Base-by-base conservation (phyloP, 768 basidiomycete species). In the Obba rivulosa region DNA sequence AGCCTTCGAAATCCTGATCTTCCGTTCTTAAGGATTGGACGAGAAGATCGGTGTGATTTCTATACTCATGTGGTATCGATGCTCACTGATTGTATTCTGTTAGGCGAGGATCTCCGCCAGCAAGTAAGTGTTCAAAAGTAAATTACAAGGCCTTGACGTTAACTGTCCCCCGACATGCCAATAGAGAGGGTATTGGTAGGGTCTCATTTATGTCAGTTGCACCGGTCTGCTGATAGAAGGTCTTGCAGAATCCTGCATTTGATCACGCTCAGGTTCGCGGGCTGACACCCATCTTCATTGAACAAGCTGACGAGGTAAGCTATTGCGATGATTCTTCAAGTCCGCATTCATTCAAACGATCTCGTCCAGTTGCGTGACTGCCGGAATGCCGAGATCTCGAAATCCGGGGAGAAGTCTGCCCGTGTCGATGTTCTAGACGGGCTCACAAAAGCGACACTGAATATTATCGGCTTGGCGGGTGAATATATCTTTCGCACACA, bases 201-300 rank as follows among this genome's bases (percentile, higher is more conserved):
- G 0, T 21, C 17, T 16, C 22, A 18, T n/a, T 17, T 18, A 16
- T 8, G 3, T 3, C 9, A 14, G 34, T 10, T 4, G 24, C 1
- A 23, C 25, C 18, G 18, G 13, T 42, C 8, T 10, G 8, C 17
- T 8, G 23, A 17, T 16, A 5, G 3, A 4, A 3, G n/a, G n/a
- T n/a, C n/a, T 1, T 10, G 16, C 35, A 72, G 83, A 85, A 84
- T 53, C 82, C 83, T 16, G 81, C 81, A 0, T 86, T 86, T 54
- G 80, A 81, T 2, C 69, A 71, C 1, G 62, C 72, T 1, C 81
- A 83, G 56, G 71, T 85, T 25, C 69, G 81, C 3, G 76, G 75
- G 39, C 57, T 84, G 14, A 79, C 79, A 0, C 70, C 69, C 14
- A 76, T 78, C 10, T 83, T 85, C 49, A 51, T 80, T 2, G 69